These are phyloP conservation scores for Wallacemonas sp. DNA, from an alignment of 208 protist species.

Conservation along the genomic window DNA sequence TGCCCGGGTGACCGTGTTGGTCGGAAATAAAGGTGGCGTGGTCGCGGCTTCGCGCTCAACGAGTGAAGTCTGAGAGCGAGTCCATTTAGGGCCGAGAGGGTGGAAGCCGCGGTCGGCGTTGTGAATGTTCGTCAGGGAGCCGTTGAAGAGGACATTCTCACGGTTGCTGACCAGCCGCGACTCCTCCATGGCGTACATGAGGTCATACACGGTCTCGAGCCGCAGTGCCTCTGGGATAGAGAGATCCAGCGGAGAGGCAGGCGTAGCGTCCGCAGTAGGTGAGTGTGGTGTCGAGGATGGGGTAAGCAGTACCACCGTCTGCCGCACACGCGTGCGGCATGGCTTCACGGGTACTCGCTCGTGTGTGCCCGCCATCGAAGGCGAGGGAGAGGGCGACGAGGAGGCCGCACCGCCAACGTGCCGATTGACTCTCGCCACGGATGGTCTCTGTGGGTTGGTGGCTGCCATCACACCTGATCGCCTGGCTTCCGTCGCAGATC, in stretches of 20 bases:
- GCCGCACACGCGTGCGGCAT: too few species aligned
- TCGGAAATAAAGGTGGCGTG: conserved; percentile 6
- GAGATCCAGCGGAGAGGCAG: neutral
- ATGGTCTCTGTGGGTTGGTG: too few species aligned
- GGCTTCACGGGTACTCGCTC: too few species aligned
- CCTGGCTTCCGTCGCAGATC: too few species aligned
- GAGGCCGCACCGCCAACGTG: too few species aligned
- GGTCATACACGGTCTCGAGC: neutral
- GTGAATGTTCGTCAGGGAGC: conserved; percentile 7
- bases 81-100: conserved; percentile 6
- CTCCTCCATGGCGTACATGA: conserved; percentile 23
- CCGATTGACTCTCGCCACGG: too few species aligned
- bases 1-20: conserved; percentile 2
- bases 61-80: neutral
- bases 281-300: too few species aligned
- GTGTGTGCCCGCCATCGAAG: too few species aligned
- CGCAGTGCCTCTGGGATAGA: neutral
- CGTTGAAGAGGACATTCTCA: conserved; percentile 25
- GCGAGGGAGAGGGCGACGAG: too few species aligned
- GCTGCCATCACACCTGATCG: too few species aligned
- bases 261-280: too few species aligned
- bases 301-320: too few species aligned
- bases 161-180: conserved; percentile 17
- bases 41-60: neutral
- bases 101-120: neutral